phyloP scores from a whole-genome alignment of 1,139 yeast genomes.

The Diutina scorzettiae region DNA sequence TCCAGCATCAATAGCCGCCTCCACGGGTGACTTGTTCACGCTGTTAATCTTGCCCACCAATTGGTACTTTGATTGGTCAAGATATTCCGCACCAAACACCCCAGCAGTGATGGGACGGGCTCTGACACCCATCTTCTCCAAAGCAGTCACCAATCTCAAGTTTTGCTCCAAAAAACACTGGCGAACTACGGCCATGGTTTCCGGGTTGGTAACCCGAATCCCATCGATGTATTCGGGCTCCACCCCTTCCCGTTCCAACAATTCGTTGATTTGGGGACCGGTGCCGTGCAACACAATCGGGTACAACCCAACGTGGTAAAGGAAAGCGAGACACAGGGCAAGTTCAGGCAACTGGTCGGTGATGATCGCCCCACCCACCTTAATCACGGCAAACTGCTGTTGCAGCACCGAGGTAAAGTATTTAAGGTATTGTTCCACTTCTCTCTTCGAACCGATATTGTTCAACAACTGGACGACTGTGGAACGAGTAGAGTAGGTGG shows the following conservation, averaged over 20 bases:
- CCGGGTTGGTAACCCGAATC: conserved; percentile 87
- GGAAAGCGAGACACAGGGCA: conserved; percentile 90
- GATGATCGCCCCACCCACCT: conserved; percentile 98
- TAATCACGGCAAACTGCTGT: conserved; percentile 96
- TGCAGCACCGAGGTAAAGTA: conserved; percentile 92
- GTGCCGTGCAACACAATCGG: conserved; percentile 97
- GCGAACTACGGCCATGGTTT: conserved; percentile 94
- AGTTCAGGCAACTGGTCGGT: conserved; percentile 87
- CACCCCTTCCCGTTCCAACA: conserved; percentile 86
- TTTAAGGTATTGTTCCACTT: conserved; percentile 92
- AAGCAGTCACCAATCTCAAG: conserved; percentile 85
- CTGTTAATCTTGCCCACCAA: conserved; percentile 82
- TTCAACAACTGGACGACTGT: conserved; percentile 90
- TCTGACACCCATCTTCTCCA: conserved; percentile 91
- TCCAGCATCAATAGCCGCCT: conserved; percentile 92
- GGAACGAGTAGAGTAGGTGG: conserved; percentile 57
- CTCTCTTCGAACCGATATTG: conserved; percentile 93
- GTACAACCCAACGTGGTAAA: conserved; percentile 93
- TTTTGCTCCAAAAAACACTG: conserved; percentile 91
- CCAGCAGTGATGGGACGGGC: conserved; percentile 99
- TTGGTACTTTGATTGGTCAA: conserved; percentile 83
- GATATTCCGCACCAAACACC: conserved; percentile 86
- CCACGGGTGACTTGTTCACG: conserved; percentile 85
- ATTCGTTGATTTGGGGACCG: conserved; percentile 95
- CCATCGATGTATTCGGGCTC: conserved; percentile 96